Evolutionary conservation across 2,329 filamentous ascomycete genomes (phyloP), one percentile per base, ranked within the genome.

Genomic region (Colletotrichum gloeosporioides): DNA sequence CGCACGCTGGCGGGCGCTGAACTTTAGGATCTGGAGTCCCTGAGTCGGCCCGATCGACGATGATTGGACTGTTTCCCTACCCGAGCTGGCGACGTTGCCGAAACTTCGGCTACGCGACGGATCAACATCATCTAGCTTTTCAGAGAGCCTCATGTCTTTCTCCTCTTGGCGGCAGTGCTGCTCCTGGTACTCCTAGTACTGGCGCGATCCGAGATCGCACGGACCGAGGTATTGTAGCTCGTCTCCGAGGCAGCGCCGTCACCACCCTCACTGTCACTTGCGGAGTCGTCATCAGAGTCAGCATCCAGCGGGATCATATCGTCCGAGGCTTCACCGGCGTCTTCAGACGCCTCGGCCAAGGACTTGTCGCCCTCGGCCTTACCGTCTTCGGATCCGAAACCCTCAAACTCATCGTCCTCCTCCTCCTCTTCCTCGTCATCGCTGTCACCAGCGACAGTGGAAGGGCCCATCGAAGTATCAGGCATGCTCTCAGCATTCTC

Each of bases 371-470:
- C 81, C 32, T 86, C 82, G 29, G 84, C 81, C 55, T 84, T 85
- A 66, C 86, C 85, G 63, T 85, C 85, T 62, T 84, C 84, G 69
- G 85, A 85, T 16, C 82, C 87, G 64, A 90, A 90, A 34, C 89
- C 89, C 53, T 87, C 87, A 73, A 90, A 90, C 9, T 86, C 83
- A 4, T 85, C 87, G 3, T 84, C 84, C 15, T 39, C 36, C 6
- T 85, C 85, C 3, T 82, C 82, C 10, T 80, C 82, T 10, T 83
- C 80, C 7, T 82, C 81, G 5, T 80, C 81, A 1, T 79, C 79
- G 7, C 79, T 61, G 64, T 76, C 55, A 15, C 44, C 75, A 31
- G 76, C 79, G 5, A 81, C 80, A 53, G 82, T 82, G 44, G 80
- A 79, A 4, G 80, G 77, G 13, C 80, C 82, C 71, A 77, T 77